A percentile compares a stretch with the other conserved stretches of the same genome.
These are phyloP conservation scores for Aspergillus amoenus DNA, from an alignment of 2,329 filamentous ascomycete genomes.

Conservation along the genomic window DNA sequence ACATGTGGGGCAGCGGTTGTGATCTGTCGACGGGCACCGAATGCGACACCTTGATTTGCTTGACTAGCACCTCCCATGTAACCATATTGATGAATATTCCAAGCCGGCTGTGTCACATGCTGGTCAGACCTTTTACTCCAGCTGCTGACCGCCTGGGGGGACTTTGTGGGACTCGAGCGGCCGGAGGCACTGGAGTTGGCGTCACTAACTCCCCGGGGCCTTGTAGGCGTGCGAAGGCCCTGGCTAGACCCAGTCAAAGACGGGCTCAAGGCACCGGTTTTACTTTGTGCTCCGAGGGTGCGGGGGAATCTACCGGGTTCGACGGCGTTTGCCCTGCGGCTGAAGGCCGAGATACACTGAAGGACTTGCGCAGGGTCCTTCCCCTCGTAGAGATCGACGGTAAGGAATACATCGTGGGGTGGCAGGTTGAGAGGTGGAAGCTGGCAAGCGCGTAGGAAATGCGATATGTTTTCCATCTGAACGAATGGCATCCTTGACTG, in stretches of 20 bases:
- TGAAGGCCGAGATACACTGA: slow-evolving; percentile 90
- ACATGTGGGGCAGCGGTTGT: slow-evolving; percentile 78
- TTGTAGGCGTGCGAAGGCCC: slow-evolving; percentile 39
- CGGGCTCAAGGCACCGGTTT: slow-evolving; percentile 61
- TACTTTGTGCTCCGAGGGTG: slow-evolving; percentile 71
- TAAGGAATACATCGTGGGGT: slow-evolving; percentile 93
- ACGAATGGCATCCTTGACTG: slow-evolving; percentile 94
- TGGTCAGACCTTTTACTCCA: slow-evolving; percentile 90
- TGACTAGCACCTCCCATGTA: slow-evolving; percentile 98
- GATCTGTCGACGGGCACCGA: slow-evolving; percentile 89
- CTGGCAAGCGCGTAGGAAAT: slow-evolving; percentile 89
- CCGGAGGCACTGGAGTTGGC: slow-evolving; percentile 42
- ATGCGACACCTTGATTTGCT: slow-evolving; percentile 89
- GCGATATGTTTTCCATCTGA: slow-evolving; percentile 99
- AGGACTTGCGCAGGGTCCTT: slow-evolving; percentile 96
- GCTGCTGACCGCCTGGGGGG: slow-evolving; percentile 66
- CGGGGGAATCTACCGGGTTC: slow-evolving; percentile 73
- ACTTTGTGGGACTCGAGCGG: slow-evolving; percentile 63
- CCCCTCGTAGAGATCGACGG: slow-evolving; percentile 90
- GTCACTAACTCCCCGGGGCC: slow-evolving; percentile 54
- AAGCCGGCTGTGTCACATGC: slow-evolving; percentile 77
- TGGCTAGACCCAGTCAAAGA: slow-evolving; percentile 64
- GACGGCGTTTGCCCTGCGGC: slow-evolving; percentile 73
- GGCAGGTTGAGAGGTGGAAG: slow-evolving; percentile 80
- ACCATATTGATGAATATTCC: slow-evolving; percentile 98